Conservation (phyloP, 2,329 filamentous ascomycete genomes). For the Claviceps africana region DNA sequence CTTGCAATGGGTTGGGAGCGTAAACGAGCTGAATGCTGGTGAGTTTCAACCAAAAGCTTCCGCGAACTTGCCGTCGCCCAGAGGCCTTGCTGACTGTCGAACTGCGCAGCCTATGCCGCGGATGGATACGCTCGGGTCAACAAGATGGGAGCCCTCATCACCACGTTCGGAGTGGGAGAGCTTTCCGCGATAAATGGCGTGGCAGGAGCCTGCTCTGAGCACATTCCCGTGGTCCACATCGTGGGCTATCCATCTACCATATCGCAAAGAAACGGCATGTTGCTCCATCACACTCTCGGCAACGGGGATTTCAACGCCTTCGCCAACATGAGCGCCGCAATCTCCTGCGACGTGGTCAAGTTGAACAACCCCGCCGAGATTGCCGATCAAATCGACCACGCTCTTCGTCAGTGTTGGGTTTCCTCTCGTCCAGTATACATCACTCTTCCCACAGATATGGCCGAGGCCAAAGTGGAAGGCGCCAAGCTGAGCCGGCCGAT, state of each 20-base stretch:
- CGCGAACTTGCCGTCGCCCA: no score
- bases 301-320: constrained; percentile 78
- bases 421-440: constrained; percentile 71
- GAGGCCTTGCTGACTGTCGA: no score
- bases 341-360: constrained; percentile 58
- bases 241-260: constrained; percentile 38
- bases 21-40: constrained; percentile 62
- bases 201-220: constrained; percentile 61
- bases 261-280: constrained; percentile 33
- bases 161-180: constrained; percentile 63
- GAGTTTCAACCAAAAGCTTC: constrained; percentile 11
- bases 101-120: constrained; percentile 51
- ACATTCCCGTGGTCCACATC: constrained; percentile 57
- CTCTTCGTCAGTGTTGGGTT: constrained; percentile 60
- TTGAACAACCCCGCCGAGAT: constrained; percentile 57
- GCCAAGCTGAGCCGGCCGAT: constrained; percentile 56
- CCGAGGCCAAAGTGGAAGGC: constrained; percentile 62
- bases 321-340: constrained; percentile 57
- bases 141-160: constrained; percentile 55
- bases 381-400: constrained; percentile 62
- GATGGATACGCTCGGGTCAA: constrained; percentile 66
- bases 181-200: constrained; percentile 62
- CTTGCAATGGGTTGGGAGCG: constrained; percentile 53
- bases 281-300: constrained; percentile 55
- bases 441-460: constrained; percentile 69